Percentiles rank a stretch among this genome's conserved stretches.
phyloP scores from a whole-genome alignment of 163 green algal genomes.

The Scenedesmus sp. region DNA sequence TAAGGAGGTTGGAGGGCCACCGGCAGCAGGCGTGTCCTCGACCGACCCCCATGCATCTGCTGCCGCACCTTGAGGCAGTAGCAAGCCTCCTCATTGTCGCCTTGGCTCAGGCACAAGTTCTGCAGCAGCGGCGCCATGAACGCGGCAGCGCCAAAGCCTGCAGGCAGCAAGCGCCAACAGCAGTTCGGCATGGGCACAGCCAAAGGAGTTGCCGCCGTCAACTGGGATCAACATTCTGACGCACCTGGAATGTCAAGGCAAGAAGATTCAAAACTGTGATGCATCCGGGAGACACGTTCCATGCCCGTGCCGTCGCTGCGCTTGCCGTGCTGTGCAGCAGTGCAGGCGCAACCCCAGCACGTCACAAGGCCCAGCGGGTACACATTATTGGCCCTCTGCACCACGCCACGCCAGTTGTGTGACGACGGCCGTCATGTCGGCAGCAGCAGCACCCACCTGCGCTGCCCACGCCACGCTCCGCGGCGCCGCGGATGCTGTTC shows the following conservation, averaged over 20 bases:
- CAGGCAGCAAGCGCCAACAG: neutral
- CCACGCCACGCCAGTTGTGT: too few relatives aligned
- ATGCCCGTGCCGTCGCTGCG: too few relatives aligned
- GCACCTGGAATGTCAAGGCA: too few relatives aligned
- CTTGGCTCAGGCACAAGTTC: slow-evolving; percentile 91
- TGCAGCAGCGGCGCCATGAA: slow-evolving; percentile 93
- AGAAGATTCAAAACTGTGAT: too few relatives aligned
- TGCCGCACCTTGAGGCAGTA: slow-evolving; percentile 89
- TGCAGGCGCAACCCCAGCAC: neutral
- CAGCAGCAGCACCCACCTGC: slow-evolving; percentile 57
- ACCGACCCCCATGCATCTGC: neutral
- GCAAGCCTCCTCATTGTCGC: slow-evolving; percentile 94
- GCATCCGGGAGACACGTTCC: too few relatives aligned
- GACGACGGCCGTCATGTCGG: too few relatives aligned
- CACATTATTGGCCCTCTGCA: too few relatives aligned
- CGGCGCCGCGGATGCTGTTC: slow-evolving; percentile 81
- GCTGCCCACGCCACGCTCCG: slow-evolving; percentile 88
- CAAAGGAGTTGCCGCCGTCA: too few relatives aligned
- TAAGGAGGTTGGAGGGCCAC: too few relatives aligned
- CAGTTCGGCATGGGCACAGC: neutral
- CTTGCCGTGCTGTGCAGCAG: neutral
- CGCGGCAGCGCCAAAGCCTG: slow-evolving; percentile 77
- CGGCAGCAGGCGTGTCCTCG: too few relatives aligned
- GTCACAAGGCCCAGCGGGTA: too few relatives aligned
- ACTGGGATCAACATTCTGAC: too few relatives aligned